Evolutionary conservation across 148 eudicot species (phyloP).

Genomic region (Rheum nobile): DNA sequence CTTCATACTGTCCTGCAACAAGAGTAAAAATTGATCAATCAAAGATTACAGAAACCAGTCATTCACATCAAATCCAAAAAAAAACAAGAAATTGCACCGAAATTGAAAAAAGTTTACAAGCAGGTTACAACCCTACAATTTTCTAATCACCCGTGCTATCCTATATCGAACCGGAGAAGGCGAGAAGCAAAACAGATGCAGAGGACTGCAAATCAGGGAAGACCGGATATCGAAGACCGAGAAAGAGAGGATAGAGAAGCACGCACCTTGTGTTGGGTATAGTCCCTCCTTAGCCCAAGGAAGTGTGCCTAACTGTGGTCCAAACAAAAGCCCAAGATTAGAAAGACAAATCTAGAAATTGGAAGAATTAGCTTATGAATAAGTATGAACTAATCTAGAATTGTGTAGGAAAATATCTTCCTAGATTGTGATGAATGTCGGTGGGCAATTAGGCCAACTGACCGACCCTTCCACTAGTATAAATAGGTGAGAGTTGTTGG

Average conservation of each 20-base stretch:
- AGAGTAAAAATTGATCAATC: background rate
- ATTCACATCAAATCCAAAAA: background rate
- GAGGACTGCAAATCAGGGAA: background rate
- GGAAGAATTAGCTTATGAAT: no score
- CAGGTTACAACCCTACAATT: background rate
- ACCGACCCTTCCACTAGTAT: no score
- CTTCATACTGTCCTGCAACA: constrained; percentile 33
- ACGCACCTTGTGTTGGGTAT: no score
- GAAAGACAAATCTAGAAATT: no score
- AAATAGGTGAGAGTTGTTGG: no score
- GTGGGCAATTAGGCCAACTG: no score
- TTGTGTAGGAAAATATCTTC: no score
- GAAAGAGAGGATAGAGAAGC: background rate
- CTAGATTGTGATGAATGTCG: no score
- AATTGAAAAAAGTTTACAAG: background rate
- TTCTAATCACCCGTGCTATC: background rate
- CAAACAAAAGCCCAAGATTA: no score
- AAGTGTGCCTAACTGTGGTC: no score
- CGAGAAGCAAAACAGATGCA: background rate
- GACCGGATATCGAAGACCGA: background rate
- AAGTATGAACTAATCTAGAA: no score
- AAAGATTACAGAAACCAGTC: background rate
- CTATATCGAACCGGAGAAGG: background rate
- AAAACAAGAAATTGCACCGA: background rate
- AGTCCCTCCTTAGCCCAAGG: no score